Base-by-base conservation (phyloP, 768 basidiomycete genomes). In the Suillus lakei region DNA sequence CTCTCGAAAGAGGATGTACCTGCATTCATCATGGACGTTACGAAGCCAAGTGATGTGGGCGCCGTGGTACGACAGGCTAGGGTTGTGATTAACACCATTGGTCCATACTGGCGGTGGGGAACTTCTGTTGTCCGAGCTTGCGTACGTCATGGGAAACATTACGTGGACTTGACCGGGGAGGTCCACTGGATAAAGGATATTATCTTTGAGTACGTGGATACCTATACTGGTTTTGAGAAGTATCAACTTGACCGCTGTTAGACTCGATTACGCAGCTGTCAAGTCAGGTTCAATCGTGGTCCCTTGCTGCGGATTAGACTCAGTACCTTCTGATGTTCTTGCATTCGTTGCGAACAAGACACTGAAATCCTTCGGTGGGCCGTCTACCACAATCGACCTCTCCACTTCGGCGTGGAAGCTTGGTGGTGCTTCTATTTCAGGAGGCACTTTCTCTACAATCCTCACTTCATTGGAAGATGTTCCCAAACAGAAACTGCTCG, bases 161-260 rank as follows among this genome's bases (percentile, higher is more conserved):
- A 97, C 73, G 88, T 95, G 32, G 96, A 98, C 76, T 80, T 96
- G 39, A 87, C 91, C 2, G 91, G 91, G 9, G 95, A 96, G 74
- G 77, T 83, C 0, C 78, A 81, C 3, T 95, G 90, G 87, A 83
- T 91, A 54, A 79, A 78, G 66, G 78, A 86, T 16, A 89, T 93
- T 59, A 86, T 93, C 55, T 39, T 77, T 34, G 73, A 84, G 90
- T 88, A 68, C 70, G 87, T 79, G 38, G 30, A 55, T 60, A 26
- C n/a, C 60, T 26, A 48, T 43, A 7, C 9, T 16, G 62, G 58
- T 63, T 23, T 60, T 18, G 61, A 54, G 70, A 46, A 50, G 51
- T 43, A 60, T 50, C 39, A 59, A 68, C 53, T 68, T 71, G 61
- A 61, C 71, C 39, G 63, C 64, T 56, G 44, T 21, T 65, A 94